Evolutionary conservation across 192 early-diverging fungal species (phyloP).

Genomic region (Globomyces pollinis-pini): DNA sequence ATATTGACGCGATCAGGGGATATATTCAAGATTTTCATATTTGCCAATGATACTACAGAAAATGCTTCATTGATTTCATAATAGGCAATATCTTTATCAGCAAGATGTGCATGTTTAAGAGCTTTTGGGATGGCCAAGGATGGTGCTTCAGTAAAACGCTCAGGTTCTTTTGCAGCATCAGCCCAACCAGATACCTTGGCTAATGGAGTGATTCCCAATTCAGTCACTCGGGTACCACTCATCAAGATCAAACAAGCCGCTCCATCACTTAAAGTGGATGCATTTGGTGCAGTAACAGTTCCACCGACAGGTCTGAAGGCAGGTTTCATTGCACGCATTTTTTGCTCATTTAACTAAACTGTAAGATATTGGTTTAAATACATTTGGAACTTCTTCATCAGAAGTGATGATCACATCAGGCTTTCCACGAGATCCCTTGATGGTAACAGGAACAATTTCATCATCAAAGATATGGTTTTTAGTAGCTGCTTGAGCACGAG

Average conservation of each 20-base stretch:
- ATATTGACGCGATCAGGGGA: conserved; percentile 75
- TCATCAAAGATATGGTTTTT: conserved; percentile 65
- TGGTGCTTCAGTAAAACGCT: conserved; percentile 94
- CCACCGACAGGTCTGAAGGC: conserved; percentile 78
- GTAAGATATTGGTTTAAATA: conserved; percentile 58
- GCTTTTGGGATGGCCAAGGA: conserved; percentile 87
- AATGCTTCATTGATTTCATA: conserved; percentile 99
- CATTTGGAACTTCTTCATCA: conserved; percentile 78
- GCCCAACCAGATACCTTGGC: conserved; percentile 78
- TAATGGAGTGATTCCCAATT: conserved; percentile 76
- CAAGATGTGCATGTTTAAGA: conserved; percentile 68
- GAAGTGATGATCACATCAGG: conserved; percentile 67
- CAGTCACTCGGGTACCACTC: conserved; percentile 60
- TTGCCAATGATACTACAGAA: conserved; percentile 86
- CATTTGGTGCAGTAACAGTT: conserved; percentile 91
- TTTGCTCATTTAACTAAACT: conserved; percentile 78
- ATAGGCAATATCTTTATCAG: conserved; percentile 72
- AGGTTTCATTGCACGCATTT: conserved; percentile 79
- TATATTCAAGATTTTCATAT: conserved; percentile 71
- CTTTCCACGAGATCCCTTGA: conserved; percentile 74
- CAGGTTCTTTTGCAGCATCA: conserved; percentile 83
- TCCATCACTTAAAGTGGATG: conserved; percentile 87
- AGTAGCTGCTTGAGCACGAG: conserved; percentile 79
- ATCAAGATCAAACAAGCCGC: conserved; percentile 86
- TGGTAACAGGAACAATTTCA: conserved; percentile 78